phyloP scores from a whole-genome alignment of 345 rosid genomes.

The Dimocarpus longan region DNA sequence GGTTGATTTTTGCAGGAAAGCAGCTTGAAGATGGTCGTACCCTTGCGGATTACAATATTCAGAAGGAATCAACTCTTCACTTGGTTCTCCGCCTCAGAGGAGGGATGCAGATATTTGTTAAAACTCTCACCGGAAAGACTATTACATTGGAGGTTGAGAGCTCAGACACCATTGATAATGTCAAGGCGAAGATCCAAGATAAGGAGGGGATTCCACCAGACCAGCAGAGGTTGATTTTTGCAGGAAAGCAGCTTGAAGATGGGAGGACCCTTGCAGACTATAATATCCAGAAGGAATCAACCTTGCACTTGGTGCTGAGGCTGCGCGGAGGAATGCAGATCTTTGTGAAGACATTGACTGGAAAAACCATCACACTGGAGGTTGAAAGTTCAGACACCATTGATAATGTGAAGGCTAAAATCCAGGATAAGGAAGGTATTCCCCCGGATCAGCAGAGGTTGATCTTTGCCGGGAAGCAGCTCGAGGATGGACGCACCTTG shows the following conservation, averaged over 20 bases:
- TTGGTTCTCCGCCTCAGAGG: conserved; percentile 44
- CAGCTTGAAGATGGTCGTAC: conserved; percentile 51
- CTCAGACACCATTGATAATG: conserved; percentile 46
- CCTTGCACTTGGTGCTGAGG: conserved; percentile 43
- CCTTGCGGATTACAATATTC: conserved; percentile 46
- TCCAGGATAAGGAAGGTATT: conserved; percentile 57
- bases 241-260: conserved; percentile 51
- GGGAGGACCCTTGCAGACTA: conserved; percentile 48
- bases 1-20: conserved; percentile 48
- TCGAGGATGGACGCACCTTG: conserved; percentile 52
- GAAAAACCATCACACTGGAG: conserved; percentile 45
- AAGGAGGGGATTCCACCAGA: conserved; percentile 54
- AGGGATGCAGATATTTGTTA: conserved; percentile 49
- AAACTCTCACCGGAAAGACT: conserved; percentile 42
- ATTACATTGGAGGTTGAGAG: conserved; percentile 51
- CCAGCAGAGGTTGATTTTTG: conserved; percentile 50
- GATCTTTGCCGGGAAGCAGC: conserved; percentile 52
- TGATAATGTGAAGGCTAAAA: conserved; percentile 51
- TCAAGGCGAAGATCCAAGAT: conserved; percentile 45
- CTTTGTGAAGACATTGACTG: conserved; percentile 43
- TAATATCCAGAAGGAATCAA: conserved; percentile 52
- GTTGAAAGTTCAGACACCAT: conserved; percentile 56
- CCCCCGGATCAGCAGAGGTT: conserved; percentile 55
- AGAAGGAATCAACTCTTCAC: conserved; percentile 48
- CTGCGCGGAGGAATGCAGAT: conserved; percentile 50